Base-by-base conservation (phyloP, 108 stramenopile genomes). In the Skeletonema menzelii region DNA sequence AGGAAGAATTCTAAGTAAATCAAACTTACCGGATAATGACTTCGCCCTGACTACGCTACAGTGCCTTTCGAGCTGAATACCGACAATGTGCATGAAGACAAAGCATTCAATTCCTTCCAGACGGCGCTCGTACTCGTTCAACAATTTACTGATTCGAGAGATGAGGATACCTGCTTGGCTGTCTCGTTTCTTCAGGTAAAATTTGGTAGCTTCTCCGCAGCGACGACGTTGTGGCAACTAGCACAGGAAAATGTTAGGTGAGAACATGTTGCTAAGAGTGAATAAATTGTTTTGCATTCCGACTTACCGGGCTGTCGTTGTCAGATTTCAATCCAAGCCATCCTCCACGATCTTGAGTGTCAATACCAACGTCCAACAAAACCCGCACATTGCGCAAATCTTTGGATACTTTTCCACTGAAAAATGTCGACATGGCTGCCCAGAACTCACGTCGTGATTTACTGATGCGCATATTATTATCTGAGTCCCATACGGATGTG, bases 21-120 rank as follows among this genome's bases (percentile, higher is more conserved):
- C 46, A 69, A 27, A 47, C 82, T 72, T 46, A 82, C 82, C 84
- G 24, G 85, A 84, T 40, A 94, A 69, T 17, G 91, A 84, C 27
- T 88, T 75, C 8, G 93, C 78, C 20, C 93, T 77, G 14, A 64
- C 53, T 60, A 87, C 79, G 27, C 80, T 88, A 55, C 85, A 94
- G 58, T 90, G 84, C 35, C 89, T 94, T 66, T 94, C 93, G 26
- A 94, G 70, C 59, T 90, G 86, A 42, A 89, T 88, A 4, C 89
- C 93, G 28, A 94, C 93, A 70, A 89, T 88, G 63, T 92, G 86
- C 93, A 94, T 94, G 74, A 89, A 94, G 1, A 94, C 89, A 77
- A 87, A 91, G 30, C 87, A 84, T 71, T 94, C 93, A 59, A 92
- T 76, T 8, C 78, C 81, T 72, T 95, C 94, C 17, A 95, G 83